Evolutionary conservation across 208 protist genomes (phyloP), one percentile per base, ranked within the genome.

Genomic region (Crithidia fasciculata): DNA sequence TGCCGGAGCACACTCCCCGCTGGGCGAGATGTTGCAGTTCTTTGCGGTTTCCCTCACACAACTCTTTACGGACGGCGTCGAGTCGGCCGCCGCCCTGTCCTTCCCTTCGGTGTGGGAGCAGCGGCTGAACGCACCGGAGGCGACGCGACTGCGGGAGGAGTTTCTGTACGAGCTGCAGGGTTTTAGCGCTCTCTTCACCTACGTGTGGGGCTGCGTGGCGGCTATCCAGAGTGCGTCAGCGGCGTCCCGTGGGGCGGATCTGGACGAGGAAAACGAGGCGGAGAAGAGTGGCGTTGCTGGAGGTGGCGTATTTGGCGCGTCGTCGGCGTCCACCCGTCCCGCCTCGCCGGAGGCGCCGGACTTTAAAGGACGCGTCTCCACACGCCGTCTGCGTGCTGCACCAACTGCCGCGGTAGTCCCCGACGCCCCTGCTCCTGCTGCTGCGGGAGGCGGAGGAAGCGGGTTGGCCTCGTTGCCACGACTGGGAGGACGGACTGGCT

Each of bases 111-210:
- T 84, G 59, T 94, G 89, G 89, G 82, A 90, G 18, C 70, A 66
- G 54, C 64, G 74, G 4, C 74, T 81, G 19, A 39, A 73, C 45
- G 61, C 36, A 2, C 73, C 61, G 19, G 53, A 56, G 4, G 66
- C 73, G 36, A 63, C 74, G 4, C 52, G 75, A 2, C 63, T 65
- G 19, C 69, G 88, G 1, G 69, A 67, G 28, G 54, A 80, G 7
- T 78, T 86, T 54, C 72, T 82, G 13, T 95, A 88, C 54, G 90
- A 95, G 70, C 78, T 95, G 57, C 90, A 95, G 49, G 90, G 90
- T 12, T 89, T 95, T 53, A 72, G 87, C 58, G 68, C 78, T 55
- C 84, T 95, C 28, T 92, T 89, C 58, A 81, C 80, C 8, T 92
- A 77, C 66, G 16, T 95, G 1, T 85, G 86, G 63, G 78, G 52